Percentiles rank a stretch among this genome's conserved stretches.
These are phyloP conservation scores for Coniochaeta prunicola DNA, from an alignment of 2,329 filamentous ascomycete genomes.

Conservation along the genomic window DNA sequence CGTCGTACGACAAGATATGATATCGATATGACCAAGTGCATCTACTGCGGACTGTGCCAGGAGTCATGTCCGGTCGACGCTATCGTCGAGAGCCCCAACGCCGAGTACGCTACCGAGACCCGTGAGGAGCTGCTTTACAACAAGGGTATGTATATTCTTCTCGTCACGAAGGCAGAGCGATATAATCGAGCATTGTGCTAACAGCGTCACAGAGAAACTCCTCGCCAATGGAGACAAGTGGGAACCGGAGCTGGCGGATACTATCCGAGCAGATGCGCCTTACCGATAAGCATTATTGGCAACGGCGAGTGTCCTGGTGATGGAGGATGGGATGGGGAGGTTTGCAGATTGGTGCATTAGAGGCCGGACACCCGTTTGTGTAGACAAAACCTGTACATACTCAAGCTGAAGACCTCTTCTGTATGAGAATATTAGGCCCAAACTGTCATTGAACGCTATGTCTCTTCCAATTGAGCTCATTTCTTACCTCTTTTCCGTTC, in stretches of 20 bases:
- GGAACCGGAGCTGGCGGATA: conserved; percentile 94
- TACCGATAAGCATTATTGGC: conserved; percentile 55
- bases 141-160: conserved; percentile 50
- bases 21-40: conserved; percentile 99
- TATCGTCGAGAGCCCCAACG: conserved; percentile 60
- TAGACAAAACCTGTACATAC: conserved; percentile 2
- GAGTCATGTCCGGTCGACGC: conserved; percentile 98
- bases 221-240: conserved; percentile 89
- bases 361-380: background rate
- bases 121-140: conserved; percentile 96
- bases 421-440: background rate
- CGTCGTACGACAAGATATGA: conserved; percentile 95
- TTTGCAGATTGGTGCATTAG: background rate
- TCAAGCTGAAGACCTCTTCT: background rate
- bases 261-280: conserved; percentile 85
- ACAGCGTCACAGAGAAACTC: conserved; percentile 59
- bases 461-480: background rate
- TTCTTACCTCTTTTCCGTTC: background rate
- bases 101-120: conserved; percentile 57
- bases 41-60: conserved; percentile 99
- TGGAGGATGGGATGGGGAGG: background rate
- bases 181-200: conserved; percentile 9
- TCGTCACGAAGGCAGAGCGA: background rate
- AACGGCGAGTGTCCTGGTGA: background rate
- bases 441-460: background rate